A percentile compares a stretch with the other conserved stretches of the same genome.
These are phyloP conservation scores for Andrographis paniculata DNA, from an alignment of 305 asterid species.

Conservation along the genomic window DNA sequence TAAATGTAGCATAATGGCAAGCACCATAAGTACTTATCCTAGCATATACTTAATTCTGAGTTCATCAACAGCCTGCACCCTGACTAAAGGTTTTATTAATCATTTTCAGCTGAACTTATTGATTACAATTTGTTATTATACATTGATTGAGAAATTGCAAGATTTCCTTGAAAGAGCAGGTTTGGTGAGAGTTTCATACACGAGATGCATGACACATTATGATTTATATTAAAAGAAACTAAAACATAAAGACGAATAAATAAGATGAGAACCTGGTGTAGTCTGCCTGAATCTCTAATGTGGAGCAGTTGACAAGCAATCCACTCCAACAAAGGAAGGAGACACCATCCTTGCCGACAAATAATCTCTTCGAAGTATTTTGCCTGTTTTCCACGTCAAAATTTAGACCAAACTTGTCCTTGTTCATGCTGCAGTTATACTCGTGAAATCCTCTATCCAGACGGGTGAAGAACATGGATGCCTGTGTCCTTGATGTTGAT, in stretches of 20 bases:
- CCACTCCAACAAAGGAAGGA: slow-evolving; percentile 94
- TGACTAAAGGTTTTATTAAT: too few species aligned
- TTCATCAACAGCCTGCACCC: too few species aligned
- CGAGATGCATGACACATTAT: too few species aligned
- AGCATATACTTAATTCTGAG: too few species aligned
- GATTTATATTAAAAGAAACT: too few species aligned
- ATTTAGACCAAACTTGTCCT: slow-evolving; percentile 63
- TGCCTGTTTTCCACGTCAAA: slow-evolving; percentile 32
- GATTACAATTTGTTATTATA: too few species aligned
- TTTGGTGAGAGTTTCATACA: too few species aligned
- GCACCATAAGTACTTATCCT: too few species aligned
- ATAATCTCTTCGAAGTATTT: slow-evolving; percentile 34
- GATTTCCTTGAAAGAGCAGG: too few species aligned
- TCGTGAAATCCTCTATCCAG: slow-evolving; percentile 62
- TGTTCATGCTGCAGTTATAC: slow-evolving; percentile 82
- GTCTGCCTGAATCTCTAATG: slow-evolving; percentile 89
- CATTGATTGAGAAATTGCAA: too few species aligned
- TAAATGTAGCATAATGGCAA: too few species aligned
- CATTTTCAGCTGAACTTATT: too few species aligned
- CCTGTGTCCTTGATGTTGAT: slow-evolving; percentile 76
- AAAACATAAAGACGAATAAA: neutral
- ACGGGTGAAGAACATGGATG: slow-evolving; percentile 56
- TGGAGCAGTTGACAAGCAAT: slow-evolving; percentile 60
- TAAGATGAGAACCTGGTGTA: slow-evolving; percentile 52
- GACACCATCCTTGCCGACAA: slow-evolving; percentile 51